These are phyloP conservation scores for Zoysia japonica DNA, from an alignment of 176 grass and related monocot species.

Conservation along the genomic window DNA sequence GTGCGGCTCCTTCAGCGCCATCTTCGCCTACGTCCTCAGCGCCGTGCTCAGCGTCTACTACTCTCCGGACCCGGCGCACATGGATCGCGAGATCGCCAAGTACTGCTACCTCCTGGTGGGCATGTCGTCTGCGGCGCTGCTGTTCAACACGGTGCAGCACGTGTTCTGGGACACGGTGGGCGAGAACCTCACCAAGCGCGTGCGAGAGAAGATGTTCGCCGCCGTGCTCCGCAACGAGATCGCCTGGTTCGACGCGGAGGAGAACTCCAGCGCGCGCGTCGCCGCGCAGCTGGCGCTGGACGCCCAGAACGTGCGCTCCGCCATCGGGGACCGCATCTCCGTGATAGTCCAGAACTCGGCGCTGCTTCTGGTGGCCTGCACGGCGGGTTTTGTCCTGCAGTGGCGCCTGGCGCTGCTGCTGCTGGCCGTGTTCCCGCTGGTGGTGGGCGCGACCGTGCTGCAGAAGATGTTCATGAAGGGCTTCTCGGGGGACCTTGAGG, in stretches of 20 bases:
- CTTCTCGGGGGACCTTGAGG: slow-evolving; percentile 87
- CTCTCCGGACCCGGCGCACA: slow-evolving; percentile 56
- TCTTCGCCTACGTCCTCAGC: slow-evolving; percentile 96
- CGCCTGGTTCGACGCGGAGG: slow-evolving; percentile 91
- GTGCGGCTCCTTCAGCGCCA: slow-evolving; percentile 93
- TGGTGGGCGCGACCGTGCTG: slow-evolving; percentile 81
- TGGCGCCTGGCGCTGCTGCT: slow-evolving; percentile 84
- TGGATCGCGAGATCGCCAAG: slow-evolving; percentile 75
- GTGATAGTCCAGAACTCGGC: slow-evolving; percentile 96
- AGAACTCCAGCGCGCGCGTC: slow-evolving; percentile 79
- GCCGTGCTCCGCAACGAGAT: slow-evolving; percentile 87
- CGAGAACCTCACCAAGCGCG: slow-evolving; percentile 89
- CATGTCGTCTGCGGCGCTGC: slow-evolving; percentile 85
- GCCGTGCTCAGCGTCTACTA: slow-evolving; percentile 96
- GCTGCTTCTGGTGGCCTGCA: slow-evolving; percentile 88
- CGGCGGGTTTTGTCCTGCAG: slow-evolving; percentile 80
- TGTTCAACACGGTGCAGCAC: slow-evolving; percentile 99
- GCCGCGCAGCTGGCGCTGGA: slow-evolving; percentile 70
- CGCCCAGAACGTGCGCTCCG: slow-evolving; percentile 89
- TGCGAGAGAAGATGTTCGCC: slow-evolving; percentile 77
- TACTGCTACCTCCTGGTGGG: slow-evolving; percentile 97
- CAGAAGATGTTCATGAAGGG: slow-evolving; percentile 99
- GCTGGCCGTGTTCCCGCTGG: slow-evolving; percentile 84
- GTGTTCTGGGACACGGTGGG: slow-evolving; percentile 96
- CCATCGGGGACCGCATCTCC: slow-evolving; percentile 95